Base-by-base conservation (phyloP, 2,329 filamentous ascomycete genomes). In the Botrytis byssoidea region DNA sequence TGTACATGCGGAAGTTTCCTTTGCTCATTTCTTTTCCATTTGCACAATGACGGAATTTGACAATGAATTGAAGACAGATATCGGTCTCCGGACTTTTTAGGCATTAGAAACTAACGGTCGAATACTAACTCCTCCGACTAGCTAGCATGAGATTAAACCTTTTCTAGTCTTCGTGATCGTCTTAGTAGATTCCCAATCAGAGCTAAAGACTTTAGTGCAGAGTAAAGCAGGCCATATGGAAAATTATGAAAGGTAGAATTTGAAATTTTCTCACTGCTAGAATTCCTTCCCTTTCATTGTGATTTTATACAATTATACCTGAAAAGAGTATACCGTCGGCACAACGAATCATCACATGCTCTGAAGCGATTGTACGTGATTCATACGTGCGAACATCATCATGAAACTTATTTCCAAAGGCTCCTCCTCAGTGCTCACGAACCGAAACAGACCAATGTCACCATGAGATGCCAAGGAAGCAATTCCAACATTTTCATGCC, bases 401-500 rank as follows among this genome's bases (percentile, higher is more conserved):
- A 68, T 67, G 32, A 67, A 67, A 55, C 44, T 18, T 42, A 40
- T 29, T 40, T 29, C 20, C 25, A 44, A 29, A 40, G 35, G 25
- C 51, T 55, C 59, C 22, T 20, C 42, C 42, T 51, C 35, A 6
- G 35, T 35, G 35, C 35, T 35, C 64, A 51, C 9, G 37, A 37
- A 57, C 48, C 29, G 25, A 37, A 42, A 57, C 35, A 35, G 48
- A 57, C 10, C 35, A 57, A 57, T 68, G 16, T 37, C 48, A 69
- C 46, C 51, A 59, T 37, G 6, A 32, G 32, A 18, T 22, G 66
- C 66, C 48, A 57, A 69, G 48, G 25, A 25, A 1, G 48, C 25
- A 57, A 68, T 57, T 68, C 66, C 25, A 68, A n/a, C 51, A 57
- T 69, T 57, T 25, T 69, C 10, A 69, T 69, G 66, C 48, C 46